Conservation (phyloP, 108 stramenopile species). For the Mediolabrus comicus region DNA sequence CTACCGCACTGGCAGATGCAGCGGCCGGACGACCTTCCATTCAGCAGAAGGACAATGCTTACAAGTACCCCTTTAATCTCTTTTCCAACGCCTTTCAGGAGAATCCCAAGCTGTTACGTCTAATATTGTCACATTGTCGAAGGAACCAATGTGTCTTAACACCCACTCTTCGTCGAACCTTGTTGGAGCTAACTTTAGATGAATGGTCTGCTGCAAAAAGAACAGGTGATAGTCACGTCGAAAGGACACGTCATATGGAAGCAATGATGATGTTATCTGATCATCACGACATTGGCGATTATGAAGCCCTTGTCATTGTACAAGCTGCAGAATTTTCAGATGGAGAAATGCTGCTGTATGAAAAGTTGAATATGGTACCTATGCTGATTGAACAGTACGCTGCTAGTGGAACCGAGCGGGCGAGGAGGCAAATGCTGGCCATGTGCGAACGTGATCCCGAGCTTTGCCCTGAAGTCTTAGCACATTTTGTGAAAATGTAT, state of each 20-base stretch:
- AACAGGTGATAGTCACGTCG: slow-evolving; percentile 66
- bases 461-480: slow-evolving; percentile 76
- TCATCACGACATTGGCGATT: slow-evolving; percentile 72
- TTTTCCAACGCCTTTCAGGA: slow-evolving; percentile 84
- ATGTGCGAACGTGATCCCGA: slow-evolving; percentile 86
- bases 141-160: slow-evolving; percentile 72
- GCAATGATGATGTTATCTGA: slow-evolving; percentile 65
- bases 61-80: slow-evolving; percentile 75
- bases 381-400: slow-evolving; percentile 83
- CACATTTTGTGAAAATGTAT: slow-evolving; percentile 76
- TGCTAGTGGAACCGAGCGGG: slow-evolving; percentile 67
- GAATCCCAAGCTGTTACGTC: slow-evolving; percentile 75
- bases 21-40: slow-evolving; percentile 41
- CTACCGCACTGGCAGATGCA: slow-evolving; percentile 55
- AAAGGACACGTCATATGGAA: slow-evolving; percentile 71
- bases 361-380: slow-evolving; percentile 77
- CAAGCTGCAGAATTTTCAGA: slow-evolving; percentile 77
- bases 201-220: slow-evolving; percentile 85
- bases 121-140: slow-evolving; percentile 82
- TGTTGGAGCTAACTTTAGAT: slow-evolving; percentile 79
- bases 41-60: slow-evolving; percentile 22
- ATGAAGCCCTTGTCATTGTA: slow-evolving; percentile 82
- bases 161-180: slow-evolving; percentile 68
- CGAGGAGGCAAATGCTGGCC: slow-evolving; percentile 79
- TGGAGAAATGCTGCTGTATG: slow-evolving; percentile 78